Percentiles rank a stretch among this genome's conserved stretches.
These are phyloP conservation scores for Metarhizium anisopliae DNA, from an alignment of 2,329 filamentous ascomycete species.

Conservation along the genomic window DNA sequence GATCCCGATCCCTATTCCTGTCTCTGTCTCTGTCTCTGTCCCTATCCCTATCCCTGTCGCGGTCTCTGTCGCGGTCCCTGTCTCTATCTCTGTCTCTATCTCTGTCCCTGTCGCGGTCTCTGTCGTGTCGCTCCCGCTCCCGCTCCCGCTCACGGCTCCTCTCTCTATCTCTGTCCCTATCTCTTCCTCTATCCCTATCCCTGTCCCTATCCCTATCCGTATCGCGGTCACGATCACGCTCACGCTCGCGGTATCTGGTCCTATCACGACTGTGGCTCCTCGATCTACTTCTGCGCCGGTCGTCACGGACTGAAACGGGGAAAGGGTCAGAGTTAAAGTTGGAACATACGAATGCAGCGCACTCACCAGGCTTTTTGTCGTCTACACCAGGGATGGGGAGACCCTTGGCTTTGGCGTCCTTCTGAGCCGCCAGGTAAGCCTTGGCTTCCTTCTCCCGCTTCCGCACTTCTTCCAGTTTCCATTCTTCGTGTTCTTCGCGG, in stretches of 20 bases:
- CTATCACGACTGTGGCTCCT: slow-evolving; percentile 20
- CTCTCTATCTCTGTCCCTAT: slow-evolving; percentile 22
- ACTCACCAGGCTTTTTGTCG: slow-evolving; percentile 28
- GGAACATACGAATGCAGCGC: background rate
- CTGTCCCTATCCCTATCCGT: slow-evolving; percentile 19
- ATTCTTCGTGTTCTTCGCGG: slow-evolving; percentile 42
- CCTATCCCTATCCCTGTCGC: slow-evolving; percentile 21
- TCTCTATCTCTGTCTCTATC: slow-evolving; percentile 24
- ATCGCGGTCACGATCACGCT: slow-evolving; percentile 13
- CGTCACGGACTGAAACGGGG: background rate
- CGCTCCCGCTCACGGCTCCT: background rate
- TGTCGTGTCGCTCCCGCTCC: background rate
- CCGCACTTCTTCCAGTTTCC: slow-evolving; percentile 53
- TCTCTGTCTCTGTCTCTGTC: slow-evolving; percentile 17
- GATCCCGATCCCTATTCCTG: slow-evolving; percentile 19
- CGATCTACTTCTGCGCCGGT: slow-evolving; percentile 25
- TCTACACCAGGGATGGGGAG: slow-evolving; percentile 50
- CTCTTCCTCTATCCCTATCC: slow-evolving; percentile 16
- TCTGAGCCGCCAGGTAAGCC: slow-evolving; percentile 53
- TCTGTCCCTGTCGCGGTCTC: slow-evolving; percentile 21
- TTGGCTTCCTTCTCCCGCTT: slow-evolving; percentile 56
- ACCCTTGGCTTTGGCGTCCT: slow-evolving; percentile 51
- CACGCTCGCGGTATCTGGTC: slow-evolving; percentile 24
- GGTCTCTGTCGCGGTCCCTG: slow-evolving; percentile 19
- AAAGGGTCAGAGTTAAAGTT: background rate